phyloP scores from a whole-genome alignment of 805 yeast genomes.

The Wickerhamiella occidentalis region DNA sequence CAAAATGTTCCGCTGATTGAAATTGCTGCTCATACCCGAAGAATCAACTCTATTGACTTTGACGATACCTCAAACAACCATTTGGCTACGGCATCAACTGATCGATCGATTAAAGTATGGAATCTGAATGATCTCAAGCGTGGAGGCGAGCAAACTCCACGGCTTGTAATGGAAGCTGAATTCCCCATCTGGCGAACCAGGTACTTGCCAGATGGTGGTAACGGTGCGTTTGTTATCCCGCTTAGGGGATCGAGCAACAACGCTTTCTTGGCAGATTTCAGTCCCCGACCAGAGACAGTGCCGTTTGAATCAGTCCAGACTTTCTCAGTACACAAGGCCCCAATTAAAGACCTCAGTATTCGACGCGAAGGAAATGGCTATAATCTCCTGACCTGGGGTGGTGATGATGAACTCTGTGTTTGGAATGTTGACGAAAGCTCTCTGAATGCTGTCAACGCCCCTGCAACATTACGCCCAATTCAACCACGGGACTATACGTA shows the following conservation, averaged over 20 bases:
- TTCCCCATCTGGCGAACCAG: slow-evolving; percentile 88
- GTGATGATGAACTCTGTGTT: slow-evolving; percentile 69
- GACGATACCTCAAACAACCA: slow-evolving; percentile 45
- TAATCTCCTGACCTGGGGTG: slow-evolving; percentile 89
- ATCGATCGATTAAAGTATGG: slow-evolving; percentile 76
- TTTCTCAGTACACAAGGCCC: slow-evolving; percentile 73
- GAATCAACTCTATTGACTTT: slow-evolving; percentile 84
- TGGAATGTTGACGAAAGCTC: slow-evolving; percentile 56
- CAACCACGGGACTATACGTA: slow-evolving; percentile 10
- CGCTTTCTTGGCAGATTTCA: slow-evolving; percentile 35
- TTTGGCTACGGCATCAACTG: slow-evolving; percentile 76
- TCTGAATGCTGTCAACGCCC: slow-evolving; percentile 33
- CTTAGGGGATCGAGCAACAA: slow-evolving; percentile 70
- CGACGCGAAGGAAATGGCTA: slow-evolving; percentile 69
- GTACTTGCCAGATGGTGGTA: slow-evolving; percentile 69
- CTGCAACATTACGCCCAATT: slow-evolving; percentile 7
- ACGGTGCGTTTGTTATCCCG: slow-evolving; percentile 82
- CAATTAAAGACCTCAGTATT: slow-evolving; percentile 84
- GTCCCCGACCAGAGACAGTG: neutral
- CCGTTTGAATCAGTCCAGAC: slow-evolving; percentile 30
- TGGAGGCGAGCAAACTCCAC: slow-evolving; percentile 33
- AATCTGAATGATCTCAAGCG: slow-evolving; percentile 34
- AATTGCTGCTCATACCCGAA: slow-evolving; percentile 66
- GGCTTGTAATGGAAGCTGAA: slow-evolving; percentile 50
- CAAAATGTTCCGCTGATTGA: slow-evolving; percentile 64